Conservation (phyloP, 352 stramenopile species). For the Phytophthora lateralis region DNA sequence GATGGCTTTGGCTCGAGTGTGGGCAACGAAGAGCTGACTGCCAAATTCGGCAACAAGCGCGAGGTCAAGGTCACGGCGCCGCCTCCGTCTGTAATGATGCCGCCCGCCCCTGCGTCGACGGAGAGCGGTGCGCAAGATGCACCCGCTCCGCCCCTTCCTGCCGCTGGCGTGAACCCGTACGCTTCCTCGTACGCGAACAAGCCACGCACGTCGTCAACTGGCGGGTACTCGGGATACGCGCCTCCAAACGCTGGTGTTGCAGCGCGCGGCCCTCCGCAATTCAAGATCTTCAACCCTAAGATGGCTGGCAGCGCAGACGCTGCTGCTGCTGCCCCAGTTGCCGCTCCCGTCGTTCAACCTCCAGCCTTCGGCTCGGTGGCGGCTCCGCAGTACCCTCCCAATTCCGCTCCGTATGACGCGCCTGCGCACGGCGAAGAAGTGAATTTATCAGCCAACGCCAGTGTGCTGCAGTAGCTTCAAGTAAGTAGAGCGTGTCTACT, state of each 20-base stretch:
- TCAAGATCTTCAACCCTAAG: slow-evolving; percentile 91
- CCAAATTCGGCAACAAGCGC: slow-evolving; percentile 89
- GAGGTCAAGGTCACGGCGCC: slow-evolving; percentile 82
- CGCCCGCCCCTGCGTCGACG: slow-evolving; percentile 10
- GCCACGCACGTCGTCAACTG: slow-evolving; percentile 21
- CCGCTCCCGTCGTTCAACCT: slow-evolving; percentile 12
- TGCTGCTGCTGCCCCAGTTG: slow-evolving; percentile 20
- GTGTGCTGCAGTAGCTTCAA: slow-evolving; percentile 64
- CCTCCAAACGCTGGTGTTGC: slow-evolving; percentile 36
- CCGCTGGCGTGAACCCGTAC: slow-evolving; percentile 64
- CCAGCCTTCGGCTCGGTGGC: slow-evolving; percentile 36
- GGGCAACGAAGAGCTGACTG: slow-evolving; percentile 86
- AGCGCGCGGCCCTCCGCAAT: slow-evolving; percentile 62
- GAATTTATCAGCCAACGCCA: slow-evolving; percentile 75
- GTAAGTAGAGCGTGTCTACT: slow-evolving; percentile 9
- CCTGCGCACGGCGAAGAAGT: slow-evolving; percentile 62
- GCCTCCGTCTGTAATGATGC: slow-evolving; percentile 48
- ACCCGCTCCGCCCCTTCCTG: slow-evolving; percentile 5
- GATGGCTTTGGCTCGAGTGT: slow-evolving; percentile 91
- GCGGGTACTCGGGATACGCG: slow-evolving; percentile 46
- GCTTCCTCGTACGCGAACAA: slow-evolving; percentile 41
- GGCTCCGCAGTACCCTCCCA: slow-evolving; percentile 18
- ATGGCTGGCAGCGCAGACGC: slow-evolving; percentile 43
- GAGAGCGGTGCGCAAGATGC: slow-evolving; percentile 12
- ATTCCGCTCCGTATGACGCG: slow-evolving; percentile 35